Evolutionary conservation across 2,329 filamentous ascomycete species (phyloP), one percentile per base, ranked within the genome.

Genomic region (Mariannaea elegans): DNA sequence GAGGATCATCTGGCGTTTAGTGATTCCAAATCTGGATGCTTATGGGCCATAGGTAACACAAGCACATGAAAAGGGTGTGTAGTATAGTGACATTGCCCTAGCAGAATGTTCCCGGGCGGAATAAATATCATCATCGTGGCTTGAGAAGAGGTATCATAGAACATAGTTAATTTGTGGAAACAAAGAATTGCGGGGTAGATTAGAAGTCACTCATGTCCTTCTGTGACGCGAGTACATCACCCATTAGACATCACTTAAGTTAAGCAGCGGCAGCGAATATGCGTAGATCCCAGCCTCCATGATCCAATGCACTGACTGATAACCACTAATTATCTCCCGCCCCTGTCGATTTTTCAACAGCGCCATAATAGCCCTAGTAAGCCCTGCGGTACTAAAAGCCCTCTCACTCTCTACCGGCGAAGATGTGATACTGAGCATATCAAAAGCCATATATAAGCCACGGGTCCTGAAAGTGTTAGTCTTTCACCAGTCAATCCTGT

Each of bases 51-150:
- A n/a, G n/a, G n/a, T n/a, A n/a, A n/a, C n/a, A n/a, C n/a, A n/a
- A n/a, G n/a, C n/a, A n/a, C n/a, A n/a, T 31, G 27, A 34, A 53
- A n/a, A 27, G 42, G 31, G 42, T 46, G 32, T 47, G 27, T 47
- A 47, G 32, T 16, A 47, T 47, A 32, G 44, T 27, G 27, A 27
- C 32, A 47, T n/a, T 24, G 44, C 16, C 27, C 44, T 47, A 47
- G 32, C 27, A 27, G 21, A 47, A 32, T 47, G 27, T 47, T 27
- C 44, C 44, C 6, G 44, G 44, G 44, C 27, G 24, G 44, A 47
- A 47, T 47, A 47, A 47, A 47, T 10, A 47, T 47, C 16, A 47
- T 47, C n/a, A 47, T 47, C 29, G 18, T 47, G 8, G 32, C 21
- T 18, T 36, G 34, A n/a, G 34, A 36, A 36, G 14, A 44, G 39